Conservation (phyloP, 176 grass and related monocot genomes). For the Carex cristatella region DNA sequence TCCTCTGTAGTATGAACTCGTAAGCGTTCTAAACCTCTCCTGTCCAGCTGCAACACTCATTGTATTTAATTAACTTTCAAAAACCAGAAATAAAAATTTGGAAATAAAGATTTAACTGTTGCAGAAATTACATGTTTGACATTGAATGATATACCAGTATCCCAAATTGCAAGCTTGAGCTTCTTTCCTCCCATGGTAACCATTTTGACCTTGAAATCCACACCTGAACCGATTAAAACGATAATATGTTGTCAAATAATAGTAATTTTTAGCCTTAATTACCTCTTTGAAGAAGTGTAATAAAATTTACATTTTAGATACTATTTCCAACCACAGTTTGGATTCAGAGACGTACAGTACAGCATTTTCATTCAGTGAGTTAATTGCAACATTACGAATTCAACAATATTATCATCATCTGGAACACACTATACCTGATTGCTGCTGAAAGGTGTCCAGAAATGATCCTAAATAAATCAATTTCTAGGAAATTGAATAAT, state of each 20-base stretch:
- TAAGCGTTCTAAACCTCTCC: slow-evolving; percentile 84
- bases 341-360: neutral
- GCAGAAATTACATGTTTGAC: slow-evolving; percentile 92
- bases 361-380: neutral
- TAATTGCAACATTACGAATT: neutral
- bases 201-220: slow-evolving; percentile 99
- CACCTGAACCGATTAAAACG: slow-evolving; percentile 38
- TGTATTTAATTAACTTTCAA: neutral
- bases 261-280: neutral
- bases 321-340: neutral
- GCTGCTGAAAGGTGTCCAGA: neutral
- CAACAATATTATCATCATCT: neutral
- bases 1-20: slow-evolving; percentile 94
- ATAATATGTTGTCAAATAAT: neutral
- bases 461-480: neutral
- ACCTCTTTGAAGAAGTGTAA: neutral
- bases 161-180: slow-evolving; percentile 97
- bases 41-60: slow-evolving; percentile 66
- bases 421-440: neutral
- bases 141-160: slow-evolving; percentile 59
- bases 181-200: slow-evolving; percentile 79
- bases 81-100: neutral
- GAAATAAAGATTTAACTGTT: slow-evolving; percentile 41
- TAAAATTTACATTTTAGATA: neutral
- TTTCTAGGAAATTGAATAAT: neutral